A percentile compares a stretch with the other conserved stretches of the same genome.
Conservation (phyloP, 2,329 filamentous ascomycete species). For the Aureobasidium subglaciale region DNA sequence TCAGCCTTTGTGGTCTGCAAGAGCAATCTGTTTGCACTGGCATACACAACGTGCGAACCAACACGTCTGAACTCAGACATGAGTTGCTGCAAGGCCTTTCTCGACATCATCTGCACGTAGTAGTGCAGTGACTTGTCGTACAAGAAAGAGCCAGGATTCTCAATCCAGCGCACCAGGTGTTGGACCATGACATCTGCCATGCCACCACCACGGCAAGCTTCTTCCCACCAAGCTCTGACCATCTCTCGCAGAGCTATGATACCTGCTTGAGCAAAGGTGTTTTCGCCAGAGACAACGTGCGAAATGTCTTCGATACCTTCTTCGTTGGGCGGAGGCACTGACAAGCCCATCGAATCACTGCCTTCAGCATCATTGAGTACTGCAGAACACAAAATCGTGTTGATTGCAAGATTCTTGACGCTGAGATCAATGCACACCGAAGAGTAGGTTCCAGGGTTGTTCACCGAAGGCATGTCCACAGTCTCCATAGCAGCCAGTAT, state of each 20-base stretch:
- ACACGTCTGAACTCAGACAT: conserved; percentile 96
- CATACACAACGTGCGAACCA: conserved; percentile 92
- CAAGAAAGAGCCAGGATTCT: conserved; percentile 85
- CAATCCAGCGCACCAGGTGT: conserved; percentile 94
- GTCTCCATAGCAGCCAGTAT: conserved; percentile 74
- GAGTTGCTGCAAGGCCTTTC: conserved; percentile 92
- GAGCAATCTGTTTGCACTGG: conserved; percentile 78
- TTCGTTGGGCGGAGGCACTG: conserved; percentile 60
- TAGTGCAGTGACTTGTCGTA: conserved; percentile 93
- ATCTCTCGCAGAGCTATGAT: conserved; percentile 90
- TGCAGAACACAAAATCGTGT: conserved; percentile 93
- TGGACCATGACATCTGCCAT: conserved; percentile 99
- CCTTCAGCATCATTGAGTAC: conserved; percentile 95
- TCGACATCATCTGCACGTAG: conserved; percentile 98
- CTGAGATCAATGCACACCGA: conserved; percentile 95
- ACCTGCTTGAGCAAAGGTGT: conserved; percentile 85
- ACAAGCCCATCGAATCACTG: conserved; percentile 77
- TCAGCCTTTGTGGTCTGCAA: conserved; percentile 95
- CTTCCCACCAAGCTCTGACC: conserved; percentile 98
- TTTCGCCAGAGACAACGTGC: conserved; percentile 64
- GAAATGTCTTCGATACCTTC: conserved; percentile 54
- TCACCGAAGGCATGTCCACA: conserved; percentile 86
- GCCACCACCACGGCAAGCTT: conserved; percentile 63
- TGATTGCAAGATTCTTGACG: conserved; percentile 90
- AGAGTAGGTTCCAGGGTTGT: conserved; percentile 87